A percentile compares a stretch with the other conserved stretches of the same genome.
Evolutionary conservation across 2,329 filamentous ascomycete genomes (phyloP).

Genomic region (Neonectria magnoliae): DNA sequence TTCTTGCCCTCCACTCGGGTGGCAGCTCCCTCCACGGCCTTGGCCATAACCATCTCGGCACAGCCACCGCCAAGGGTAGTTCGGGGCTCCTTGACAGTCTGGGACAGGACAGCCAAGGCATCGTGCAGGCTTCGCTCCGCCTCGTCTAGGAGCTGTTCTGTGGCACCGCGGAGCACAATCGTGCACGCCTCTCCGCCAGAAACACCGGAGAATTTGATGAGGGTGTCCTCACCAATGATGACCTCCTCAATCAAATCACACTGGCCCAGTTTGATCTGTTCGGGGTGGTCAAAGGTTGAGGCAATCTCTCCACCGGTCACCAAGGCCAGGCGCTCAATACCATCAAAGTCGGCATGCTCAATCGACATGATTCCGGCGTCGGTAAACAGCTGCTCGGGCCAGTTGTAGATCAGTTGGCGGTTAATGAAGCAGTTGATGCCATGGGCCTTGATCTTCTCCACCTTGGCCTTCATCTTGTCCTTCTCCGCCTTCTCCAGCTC

Average conservation of each 20-base stretch:
- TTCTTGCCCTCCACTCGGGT: constrained; percentile 97
- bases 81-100: constrained; percentile 93
- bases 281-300: constrained; percentile 97
- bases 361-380: constrained; percentile 98
- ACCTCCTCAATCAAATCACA: constrained; percentile 98
- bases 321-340: constrained; percentile 91
- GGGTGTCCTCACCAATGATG: constrained; percentile 96
- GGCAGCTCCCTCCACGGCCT: constrained; percentile 92
- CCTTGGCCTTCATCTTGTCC: constrained; percentile 99
- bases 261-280: constrained; percentile 93
- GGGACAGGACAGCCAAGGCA: constrained; percentile 92
- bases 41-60: constrained; percentile 99
- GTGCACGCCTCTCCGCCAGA: constrained; percentile 95
- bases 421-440: constrained; percentile 99
- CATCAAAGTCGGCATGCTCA: constrained; percentile 98
- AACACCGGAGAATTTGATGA: constrained; percentile 97
- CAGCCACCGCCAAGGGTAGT: constrained; percentile 96
- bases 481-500: constrained; percentile 97
- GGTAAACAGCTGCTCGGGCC: constrained; percentile 98
- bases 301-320: constrained; percentile 98
- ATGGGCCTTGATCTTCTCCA: constrained; percentile 98
- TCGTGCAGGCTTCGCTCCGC: constrained; percentile 96
- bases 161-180: constrained; percentile 94
- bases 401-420: constrained; percentile 99
- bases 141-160: constrained; percentile 96